phyloP scores from a whole-genome alignment of 2,329 filamentous ascomycete genomes.

The Diaporthe sp. region DNA sequence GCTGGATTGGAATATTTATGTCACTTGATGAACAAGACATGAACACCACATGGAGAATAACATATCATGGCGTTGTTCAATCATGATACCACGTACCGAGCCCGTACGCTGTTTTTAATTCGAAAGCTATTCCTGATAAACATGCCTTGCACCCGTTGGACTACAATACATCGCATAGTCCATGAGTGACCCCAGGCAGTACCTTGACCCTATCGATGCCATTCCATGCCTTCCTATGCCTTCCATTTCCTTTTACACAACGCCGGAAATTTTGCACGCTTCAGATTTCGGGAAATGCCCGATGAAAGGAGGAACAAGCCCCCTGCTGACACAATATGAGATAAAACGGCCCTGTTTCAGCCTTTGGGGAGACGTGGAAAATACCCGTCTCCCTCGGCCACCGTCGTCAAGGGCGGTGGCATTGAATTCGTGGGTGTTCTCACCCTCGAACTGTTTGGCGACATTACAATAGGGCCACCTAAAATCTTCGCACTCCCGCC shows the following conservation, averaged over 20 bases:
- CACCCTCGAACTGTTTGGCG: slow-evolving; percentile 63
- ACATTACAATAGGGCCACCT: slow-evolving; percentile 46
- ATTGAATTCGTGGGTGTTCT: slow-evolving; percentile 59
- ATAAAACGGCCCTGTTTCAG: slow-evolving; percentile 46
- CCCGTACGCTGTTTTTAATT: not conserved
- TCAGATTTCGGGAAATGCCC: slow-evolving; percentile 18
- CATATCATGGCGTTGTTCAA: not conserved
- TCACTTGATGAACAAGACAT: not conserved
- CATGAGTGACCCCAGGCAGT: slow-evolving; percentile 5
- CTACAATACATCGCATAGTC: not conserved
- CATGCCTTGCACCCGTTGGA: not conserved
- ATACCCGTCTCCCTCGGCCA: slow-evolving; percentile 56
- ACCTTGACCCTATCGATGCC: not conserved
- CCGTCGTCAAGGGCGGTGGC: slow-evolving; percentile 47
- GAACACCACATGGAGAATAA: not conserved
- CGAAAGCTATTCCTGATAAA: not conserved
- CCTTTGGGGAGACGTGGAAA: slow-evolving; percentile 55
- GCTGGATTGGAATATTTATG: not conserved
- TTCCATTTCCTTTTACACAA: slow-evolving; percentile 14
- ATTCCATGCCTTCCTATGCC: not conserved
- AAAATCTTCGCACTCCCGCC: slow-evolving; percentile 37
- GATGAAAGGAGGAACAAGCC: not conserved
- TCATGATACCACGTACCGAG: slow-evolving; percentile 14
- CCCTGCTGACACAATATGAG: not conserved
- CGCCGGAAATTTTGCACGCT: slow-evolving; percentile 12